Percentiles rank a stretch among this genome's conserved stretches.
phyloP scores from a whole-genome alignment of 495 filamentous ascomycete species.

The Cudoniella acicularis region DNA sequence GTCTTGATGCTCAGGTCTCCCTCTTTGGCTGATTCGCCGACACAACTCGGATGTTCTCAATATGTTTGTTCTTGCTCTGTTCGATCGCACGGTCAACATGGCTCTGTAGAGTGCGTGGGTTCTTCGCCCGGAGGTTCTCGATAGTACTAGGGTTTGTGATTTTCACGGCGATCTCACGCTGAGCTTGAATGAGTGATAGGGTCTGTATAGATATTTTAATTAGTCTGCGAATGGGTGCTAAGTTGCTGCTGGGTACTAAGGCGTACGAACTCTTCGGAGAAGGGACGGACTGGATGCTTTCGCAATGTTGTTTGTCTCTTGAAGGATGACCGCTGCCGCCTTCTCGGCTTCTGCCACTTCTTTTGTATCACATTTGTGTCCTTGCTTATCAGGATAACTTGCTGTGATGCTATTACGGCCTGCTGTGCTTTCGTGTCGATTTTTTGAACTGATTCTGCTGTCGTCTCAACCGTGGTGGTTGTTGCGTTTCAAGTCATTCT shows the following conservation, averaged over 20 bases:
- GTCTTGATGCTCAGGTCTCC: slow-evolving; percentile 13
- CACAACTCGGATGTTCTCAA: slow-evolving; percentile 1
- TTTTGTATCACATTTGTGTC: background rate
- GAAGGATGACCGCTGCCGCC: background rate
- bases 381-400: slow-evolving; percentile 2
- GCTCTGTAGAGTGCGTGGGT: slow-evolving; percentile 1
- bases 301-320: slow-evolving; percentile 6
- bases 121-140: slow-evolving; percentile 8
- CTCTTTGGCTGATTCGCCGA: slow-evolving; percentile 12
- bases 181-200: slow-evolving; percentile 8
- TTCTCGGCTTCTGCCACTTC: background rate
- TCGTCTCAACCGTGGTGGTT: no score
- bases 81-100: slow-evolving; percentile 6
- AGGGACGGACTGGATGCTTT: slow-evolving; percentile 1
- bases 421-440: background rate
- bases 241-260: slow-evolving; percentile 1
- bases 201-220: slow-evolving; percentile 11
- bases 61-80: slow-evolving; percentile 12
- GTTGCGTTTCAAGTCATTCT: slow-evolving; percentile 3
- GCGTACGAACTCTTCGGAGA: background rate
- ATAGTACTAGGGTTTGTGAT: slow-evolving; percentile 6
- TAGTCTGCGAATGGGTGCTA: slow-evolving; percentile 4
- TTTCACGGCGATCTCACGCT: slow-evolving; percentile 11
- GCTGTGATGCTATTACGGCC: background rate
- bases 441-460: background rate